These are phyloP conservation scores for Hanseniaspora guilliermondii DNA, from an alignment of 805 yeast species.

Conservation along the genomic window DNA sequence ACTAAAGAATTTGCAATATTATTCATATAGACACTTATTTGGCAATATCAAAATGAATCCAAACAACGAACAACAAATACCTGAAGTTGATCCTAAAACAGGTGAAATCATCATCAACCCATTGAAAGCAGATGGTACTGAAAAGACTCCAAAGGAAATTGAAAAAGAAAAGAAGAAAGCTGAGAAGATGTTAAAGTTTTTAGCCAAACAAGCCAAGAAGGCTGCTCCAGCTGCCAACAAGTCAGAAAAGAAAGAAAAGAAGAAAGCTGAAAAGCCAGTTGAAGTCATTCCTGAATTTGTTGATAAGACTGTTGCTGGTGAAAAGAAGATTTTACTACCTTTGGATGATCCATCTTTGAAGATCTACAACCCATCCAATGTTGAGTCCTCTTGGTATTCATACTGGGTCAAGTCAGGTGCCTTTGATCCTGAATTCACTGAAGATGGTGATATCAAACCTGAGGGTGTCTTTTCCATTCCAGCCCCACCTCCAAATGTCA, in stretches of 20 bases:
- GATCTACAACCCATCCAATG: conserved; percentile 83
- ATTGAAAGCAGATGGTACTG: conserved; percentile 33
- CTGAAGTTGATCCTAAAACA: conserved; percentile 28
- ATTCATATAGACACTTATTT: conserved; percentile 1
- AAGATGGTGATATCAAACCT: conserved; percentile 62
- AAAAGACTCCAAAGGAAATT: conserved; percentile 64
- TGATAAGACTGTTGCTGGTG: conserved; percentile 77
- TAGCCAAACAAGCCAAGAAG: conserved; percentile 70
- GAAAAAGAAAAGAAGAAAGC: conserved; percentile 83
- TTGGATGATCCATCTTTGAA: conserved; percentile 87
- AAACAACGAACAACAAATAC: conserved; percentile 15
- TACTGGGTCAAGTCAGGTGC: conserved; percentile 92
- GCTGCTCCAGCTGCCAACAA: conserved; percentile 19
- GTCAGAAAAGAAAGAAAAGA: conserved; percentile 50
- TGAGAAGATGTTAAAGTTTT: conserved; percentile 73
- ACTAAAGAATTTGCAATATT: conserved; percentile 1
- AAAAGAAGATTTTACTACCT: conserved; percentile 75
- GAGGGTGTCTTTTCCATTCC: conserved; percentile 84
- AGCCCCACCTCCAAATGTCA: conserved; percentile 98
- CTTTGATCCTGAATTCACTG: conserved; percentile 74
- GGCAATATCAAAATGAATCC: conserved; percentile 8
- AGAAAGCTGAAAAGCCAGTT: conserved; percentile 52
- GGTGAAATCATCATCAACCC: conserved; percentile 30
- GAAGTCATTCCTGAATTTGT: conserved; percentile 75
- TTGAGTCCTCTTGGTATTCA: conserved; percentile 92